Evolutionary conservation across 257 asterid species (phyloP).

Genomic region (Solanum pinnatisectum): DNA sequence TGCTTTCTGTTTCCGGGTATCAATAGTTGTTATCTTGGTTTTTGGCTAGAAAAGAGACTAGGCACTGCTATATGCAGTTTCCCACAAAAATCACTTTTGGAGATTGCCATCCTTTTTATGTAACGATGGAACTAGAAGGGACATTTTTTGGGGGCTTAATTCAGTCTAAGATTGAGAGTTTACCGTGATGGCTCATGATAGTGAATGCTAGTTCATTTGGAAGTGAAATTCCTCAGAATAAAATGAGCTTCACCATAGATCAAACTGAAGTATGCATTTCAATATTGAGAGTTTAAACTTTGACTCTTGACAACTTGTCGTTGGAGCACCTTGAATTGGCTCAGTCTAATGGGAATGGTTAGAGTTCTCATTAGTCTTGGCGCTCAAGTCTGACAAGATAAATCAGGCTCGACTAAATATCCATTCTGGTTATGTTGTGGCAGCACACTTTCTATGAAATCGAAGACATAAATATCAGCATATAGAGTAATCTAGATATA

Average conservation of each 20-base stretch:
- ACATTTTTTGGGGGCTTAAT: background rate
- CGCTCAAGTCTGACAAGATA: background rate
- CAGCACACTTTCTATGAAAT: background rate
- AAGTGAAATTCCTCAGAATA: background rate
- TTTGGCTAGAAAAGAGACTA: background rate
- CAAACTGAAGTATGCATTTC: background rate
- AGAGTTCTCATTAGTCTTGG: background rate
- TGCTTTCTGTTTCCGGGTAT: background rate
- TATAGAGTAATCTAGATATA: background rate
- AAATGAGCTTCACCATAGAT: background rate
- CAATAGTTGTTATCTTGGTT: background rate
- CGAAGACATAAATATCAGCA: background rate
- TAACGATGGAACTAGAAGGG: background rate
- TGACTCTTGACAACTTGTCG: background rate
- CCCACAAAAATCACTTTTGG: background rate
- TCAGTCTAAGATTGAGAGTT: background rate
- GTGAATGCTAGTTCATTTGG: background rate
- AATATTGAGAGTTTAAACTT: background rate
- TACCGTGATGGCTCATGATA: background rate
- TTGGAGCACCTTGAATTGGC: background rate
- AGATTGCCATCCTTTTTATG: background rate
- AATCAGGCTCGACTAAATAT: background rate
- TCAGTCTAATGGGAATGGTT: background rate
- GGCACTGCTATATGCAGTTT: background rate
- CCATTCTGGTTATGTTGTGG: background rate